Evolutionary conservation across 208 protist genomes (phyloP).

Genomic region (Strigomonas galati): DNA sequence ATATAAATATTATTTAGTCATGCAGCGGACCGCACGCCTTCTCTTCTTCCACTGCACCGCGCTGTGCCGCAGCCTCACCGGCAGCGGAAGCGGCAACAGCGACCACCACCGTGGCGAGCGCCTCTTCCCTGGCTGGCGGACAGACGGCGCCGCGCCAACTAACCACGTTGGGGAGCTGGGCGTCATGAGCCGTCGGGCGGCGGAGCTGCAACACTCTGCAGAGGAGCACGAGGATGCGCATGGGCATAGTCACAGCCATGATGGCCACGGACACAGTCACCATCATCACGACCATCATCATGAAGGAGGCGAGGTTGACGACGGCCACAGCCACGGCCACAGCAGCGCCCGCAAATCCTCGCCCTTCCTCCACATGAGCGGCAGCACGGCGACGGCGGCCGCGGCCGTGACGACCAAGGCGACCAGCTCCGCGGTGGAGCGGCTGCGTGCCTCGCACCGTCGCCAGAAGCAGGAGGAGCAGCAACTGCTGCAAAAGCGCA

Average conservation of each 20-base stretch:
- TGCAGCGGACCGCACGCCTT: conserved; percentile 1
- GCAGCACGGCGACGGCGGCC: background rate
- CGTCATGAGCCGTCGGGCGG: conserved; percentile 40
- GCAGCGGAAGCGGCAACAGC: background rate
- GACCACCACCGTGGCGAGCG: too few species aligned
- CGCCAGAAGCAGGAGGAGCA: conserved; percentile 14
- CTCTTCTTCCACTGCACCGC: background rate
- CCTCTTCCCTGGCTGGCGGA: too few species aligned
- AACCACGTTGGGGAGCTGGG: conserved; percentile 57
- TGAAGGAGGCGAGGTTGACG: background rate
- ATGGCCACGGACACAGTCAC: background rate
- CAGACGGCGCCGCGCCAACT: conserved; percentile 24
- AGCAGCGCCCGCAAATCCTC: too few species aligned
- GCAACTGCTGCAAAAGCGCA: background rate
- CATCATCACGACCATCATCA: conserved; percentile 6
- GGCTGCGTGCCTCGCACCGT: conserved; percentile 13
- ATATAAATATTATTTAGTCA: too few species aligned
- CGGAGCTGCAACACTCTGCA: conserved; percentile 9
- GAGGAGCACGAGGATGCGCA: background rate
- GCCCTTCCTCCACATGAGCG: background rate
- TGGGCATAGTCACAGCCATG: background rate
- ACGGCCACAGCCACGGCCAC: conserved; percentile 6
- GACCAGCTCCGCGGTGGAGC: conserved; percentile 1
- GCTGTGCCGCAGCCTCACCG: background rate
- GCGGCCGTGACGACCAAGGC: conserved; percentile 4